Percentiles rank a stretch among this genome's conserved stretches.
Conservation (phyloP, 1,284 basidiomycete genomes). For the Ganoderma multipileum region DNA sequence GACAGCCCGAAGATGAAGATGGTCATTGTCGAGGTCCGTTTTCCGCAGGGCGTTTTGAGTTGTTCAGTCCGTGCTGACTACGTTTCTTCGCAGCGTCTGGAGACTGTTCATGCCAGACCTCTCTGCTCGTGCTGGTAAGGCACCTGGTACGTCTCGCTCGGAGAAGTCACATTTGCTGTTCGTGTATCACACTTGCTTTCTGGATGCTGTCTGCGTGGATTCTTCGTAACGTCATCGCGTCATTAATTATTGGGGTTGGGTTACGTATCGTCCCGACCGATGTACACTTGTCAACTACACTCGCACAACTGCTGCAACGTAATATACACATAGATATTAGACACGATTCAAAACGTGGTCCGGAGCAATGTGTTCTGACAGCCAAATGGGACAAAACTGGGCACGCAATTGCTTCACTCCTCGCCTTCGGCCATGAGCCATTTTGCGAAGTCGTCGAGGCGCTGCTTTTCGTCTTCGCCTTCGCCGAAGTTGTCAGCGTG, state of each 20-base stretch:
- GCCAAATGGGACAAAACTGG: not conserved
- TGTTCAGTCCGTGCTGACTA: not conserved
- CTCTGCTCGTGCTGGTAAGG: conserved; percentile 74
- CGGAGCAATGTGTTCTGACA: not conserved
- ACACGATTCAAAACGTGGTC: not conserved
- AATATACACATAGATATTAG: conserved; percentile 24
- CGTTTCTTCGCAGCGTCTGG: conserved; percentile 61
- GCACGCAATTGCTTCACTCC: conserved; percentile 24
- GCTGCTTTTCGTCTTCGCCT: conserved; percentile 78
- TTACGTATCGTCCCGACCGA: conserved; percentile 18
- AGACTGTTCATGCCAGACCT: conserved; percentile 71
- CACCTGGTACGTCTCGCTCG: conserved; percentile 1
- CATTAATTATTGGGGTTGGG: conserved; percentile 7
- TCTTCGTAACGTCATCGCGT: conserved; percentile 10
- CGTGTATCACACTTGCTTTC: conserved; percentile 19
- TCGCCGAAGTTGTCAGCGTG: conserved; percentile 63
- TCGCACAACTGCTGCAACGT: conserved; percentile 6
- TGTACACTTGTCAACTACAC: conserved; percentile 1
- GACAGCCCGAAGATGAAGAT: conserved; percentile 56
- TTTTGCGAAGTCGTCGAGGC: conserved; percentile 86
- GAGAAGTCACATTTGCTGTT: conserved; percentile 11
- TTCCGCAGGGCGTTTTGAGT: not conserved
- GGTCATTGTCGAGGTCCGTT: conserved; percentile 74
- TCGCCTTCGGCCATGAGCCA: conserved; percentile 87
- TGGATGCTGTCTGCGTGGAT: conserved; percentile 20